Evolutionary conservation across 306 rosid genomes (phyloP).

Genomic region (Vachellia collinsii): DNA sequence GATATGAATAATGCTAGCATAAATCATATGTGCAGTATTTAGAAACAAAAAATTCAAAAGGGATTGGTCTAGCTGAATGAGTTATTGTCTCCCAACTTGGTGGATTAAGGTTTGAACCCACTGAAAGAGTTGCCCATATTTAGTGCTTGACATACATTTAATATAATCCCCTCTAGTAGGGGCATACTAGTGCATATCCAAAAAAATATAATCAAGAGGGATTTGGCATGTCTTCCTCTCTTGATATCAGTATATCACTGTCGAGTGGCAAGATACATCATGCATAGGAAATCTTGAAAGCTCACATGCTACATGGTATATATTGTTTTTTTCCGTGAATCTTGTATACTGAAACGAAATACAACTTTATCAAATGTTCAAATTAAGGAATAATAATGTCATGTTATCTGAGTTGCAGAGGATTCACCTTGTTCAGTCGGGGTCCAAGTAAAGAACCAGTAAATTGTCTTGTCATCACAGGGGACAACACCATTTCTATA

Average conservation of each 20-base stretch:
- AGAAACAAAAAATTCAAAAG: background rate
- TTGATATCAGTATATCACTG: background rate
- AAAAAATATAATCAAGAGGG: too few species aligned
- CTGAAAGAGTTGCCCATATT: too few species aligned
- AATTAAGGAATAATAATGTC: background rate
- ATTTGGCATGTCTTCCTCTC: background rate
- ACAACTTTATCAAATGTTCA: background rate
- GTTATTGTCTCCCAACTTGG: too few species aligned
- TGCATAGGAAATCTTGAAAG: background rate
- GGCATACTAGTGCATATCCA: too few species aligned
- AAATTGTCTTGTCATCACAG: conserved; percentile 46
- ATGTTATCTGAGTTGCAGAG: background rate
- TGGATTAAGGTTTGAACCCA: too few species aligned
- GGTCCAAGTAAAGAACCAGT: conserved; percentile 71
- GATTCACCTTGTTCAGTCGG: conserved; percentile 60
- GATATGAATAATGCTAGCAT: background rate
- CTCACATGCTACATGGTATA: background rate
- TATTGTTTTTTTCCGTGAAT: background rate
- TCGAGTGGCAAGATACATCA: background rate
- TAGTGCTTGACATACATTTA: too few species aligned
- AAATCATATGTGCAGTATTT: background rate
- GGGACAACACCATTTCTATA: conserved; percentile 58
- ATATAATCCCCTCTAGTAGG: too few species aligned
- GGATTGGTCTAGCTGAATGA: background rate
- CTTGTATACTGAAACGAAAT: background rate